These are phyloP conservation scores for Austroboletus eburneus DNA, from an alignment of 768 basidiomycete genomes.

Conservation along the genomic window DNA sequence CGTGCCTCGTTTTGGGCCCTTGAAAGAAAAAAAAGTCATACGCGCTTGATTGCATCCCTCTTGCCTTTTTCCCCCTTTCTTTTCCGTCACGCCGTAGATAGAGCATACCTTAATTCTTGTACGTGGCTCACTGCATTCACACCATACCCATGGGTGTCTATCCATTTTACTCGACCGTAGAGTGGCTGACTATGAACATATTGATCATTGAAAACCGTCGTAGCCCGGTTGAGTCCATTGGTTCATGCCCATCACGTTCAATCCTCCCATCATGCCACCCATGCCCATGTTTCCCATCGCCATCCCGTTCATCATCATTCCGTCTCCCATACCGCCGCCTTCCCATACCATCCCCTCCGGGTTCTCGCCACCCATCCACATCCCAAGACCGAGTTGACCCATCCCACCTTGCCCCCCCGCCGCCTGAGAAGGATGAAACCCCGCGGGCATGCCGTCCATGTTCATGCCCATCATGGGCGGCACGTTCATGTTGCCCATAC, in stretches of 20 bases:
- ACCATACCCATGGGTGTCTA: slow-evolving; percentile 21
- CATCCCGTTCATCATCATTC: slow-evolving; percentile 41
- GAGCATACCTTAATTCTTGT: slow-evolving; percentile 26
- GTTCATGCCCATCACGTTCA: slow-evolving; percentile 39
- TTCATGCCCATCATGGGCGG: slow-evolving; percentile 41
- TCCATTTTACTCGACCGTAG: slow-evolving; percentile 6
- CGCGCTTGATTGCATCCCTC: slow-evolving; percentile 10
- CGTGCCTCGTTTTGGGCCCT: slow-evolving; percentile 16
- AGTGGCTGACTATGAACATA: not conserved
- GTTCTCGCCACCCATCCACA: slow-evolving; percentile 35
- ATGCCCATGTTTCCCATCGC: slow-evolving; percentile 34
- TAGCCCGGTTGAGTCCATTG: slow-evolving; percentile 35
- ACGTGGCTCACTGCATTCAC: slow-evolving; percentile 21
- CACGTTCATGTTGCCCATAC: slow-evolving; percentile 36
- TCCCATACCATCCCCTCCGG: slow-evolving; percentile 36
- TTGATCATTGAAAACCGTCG: slow-evolving; percentile 29
- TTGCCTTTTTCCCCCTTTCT: slow-evolving; percentile 16
- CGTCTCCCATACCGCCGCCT: slow-evolving; percentile 36
- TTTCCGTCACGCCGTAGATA: slow-evolving; percentile 43
- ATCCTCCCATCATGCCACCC: slow-evolving; percentile 30
- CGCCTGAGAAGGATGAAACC: slow-evolving; percentile 21
- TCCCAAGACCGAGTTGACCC: slow-evolving; percentile 24
- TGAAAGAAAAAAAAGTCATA: not conserved
- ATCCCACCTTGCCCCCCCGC: slow-evolving; percentile 17
- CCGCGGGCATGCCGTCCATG: slow-evolving; percentile 29